Conservation (phyloP, 148 eudicot genomes). For the Silene uniflora region DNA sequence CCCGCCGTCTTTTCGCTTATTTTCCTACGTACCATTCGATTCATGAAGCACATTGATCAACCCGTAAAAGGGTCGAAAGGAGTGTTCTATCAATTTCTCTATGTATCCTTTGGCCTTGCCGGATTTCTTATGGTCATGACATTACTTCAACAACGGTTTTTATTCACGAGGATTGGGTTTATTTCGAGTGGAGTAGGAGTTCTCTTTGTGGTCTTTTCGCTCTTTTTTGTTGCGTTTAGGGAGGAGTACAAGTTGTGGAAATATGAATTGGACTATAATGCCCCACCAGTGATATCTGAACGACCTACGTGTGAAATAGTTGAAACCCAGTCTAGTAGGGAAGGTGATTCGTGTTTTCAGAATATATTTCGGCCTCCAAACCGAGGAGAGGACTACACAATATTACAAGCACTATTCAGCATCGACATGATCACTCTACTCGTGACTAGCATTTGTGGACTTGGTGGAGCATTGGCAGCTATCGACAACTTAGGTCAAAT, state of each 20-base stretch:
- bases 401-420: conserved; percentile 10
- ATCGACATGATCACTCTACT: conserved; percentile 5
- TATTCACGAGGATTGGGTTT: neutral
- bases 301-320: neutral
- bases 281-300: neutral
- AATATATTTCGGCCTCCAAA: conserved; percentile 10
- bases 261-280: neutral
- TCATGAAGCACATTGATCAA: conserved; percentile 1
- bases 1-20: neutral
- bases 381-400: conserved; percentile 7
- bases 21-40: conserved; percentile 7
- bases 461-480: conserved; percentile 4
- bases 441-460: neutral
- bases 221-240: neutral
- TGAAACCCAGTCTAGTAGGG: neutral
- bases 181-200: neutral
- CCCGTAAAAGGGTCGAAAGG: neutral
- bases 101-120: conserved; percentile 5
- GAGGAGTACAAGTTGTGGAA: conserved; percentile 6
- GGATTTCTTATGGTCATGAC: conserved; percentile 13
- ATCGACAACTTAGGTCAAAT: conserved; percentile 17
- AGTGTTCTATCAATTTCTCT: conserved; percentile 6
- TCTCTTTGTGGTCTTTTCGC: conserved; percentile 6
- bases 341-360: conserved; percentile 5
- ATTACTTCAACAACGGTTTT: neutral